Evolutionary conservation across 345 rosid genomes (phyloP), one percentile per base, ranked within the genome.

Genomic region (Gossypium bickii): DNA sequence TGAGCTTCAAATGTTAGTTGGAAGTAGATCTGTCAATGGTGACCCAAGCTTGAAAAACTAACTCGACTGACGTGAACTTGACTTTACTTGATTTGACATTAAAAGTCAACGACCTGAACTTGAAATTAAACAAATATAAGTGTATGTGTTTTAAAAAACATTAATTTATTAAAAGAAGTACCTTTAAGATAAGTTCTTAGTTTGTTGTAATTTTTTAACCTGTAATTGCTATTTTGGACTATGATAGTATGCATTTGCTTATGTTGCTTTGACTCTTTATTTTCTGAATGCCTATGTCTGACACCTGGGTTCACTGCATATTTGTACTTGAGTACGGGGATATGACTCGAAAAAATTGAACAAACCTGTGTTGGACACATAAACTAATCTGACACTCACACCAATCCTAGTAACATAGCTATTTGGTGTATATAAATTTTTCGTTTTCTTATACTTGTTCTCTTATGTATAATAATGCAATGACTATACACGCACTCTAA

Each of bases 401-500:
- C 55, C 55, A 49, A 49, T 49, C 55, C 55, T 3, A 15, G 6
- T 49, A 49, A 49, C 16, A 49, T 4, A 12, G 55, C 16, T n/a
- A 49, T 49, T 49, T 49, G 55, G 55, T 3, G 13, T 49, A 4
- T 49, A 49, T 49, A 15, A 49, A 49, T 49, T 49, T 49, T 15
- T 3, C n/a, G 1, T 49, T 49, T 49, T 49, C 55, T 49, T 49
- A 51, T 51, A 51, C 5, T 49, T 49, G 17, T 49, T 12, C 16
- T 49, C n/a, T 51, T 13, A 15, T 51, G 56, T 51, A 51, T 13
- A 51, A 51, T 16, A 51, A 13, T 51, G 56, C 18, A 51, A 51
- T 51, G 56, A 51, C 5, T 15, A 48, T 12, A 4, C 52, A 3
- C 9, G 52, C n/a, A 89, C 86, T 73, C 93, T 34, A 34, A 45